phyloP scores from a whole-genome alignment of 2,329 filamentous ascomycete genomes.

The Curvularia sp. region DNA sequence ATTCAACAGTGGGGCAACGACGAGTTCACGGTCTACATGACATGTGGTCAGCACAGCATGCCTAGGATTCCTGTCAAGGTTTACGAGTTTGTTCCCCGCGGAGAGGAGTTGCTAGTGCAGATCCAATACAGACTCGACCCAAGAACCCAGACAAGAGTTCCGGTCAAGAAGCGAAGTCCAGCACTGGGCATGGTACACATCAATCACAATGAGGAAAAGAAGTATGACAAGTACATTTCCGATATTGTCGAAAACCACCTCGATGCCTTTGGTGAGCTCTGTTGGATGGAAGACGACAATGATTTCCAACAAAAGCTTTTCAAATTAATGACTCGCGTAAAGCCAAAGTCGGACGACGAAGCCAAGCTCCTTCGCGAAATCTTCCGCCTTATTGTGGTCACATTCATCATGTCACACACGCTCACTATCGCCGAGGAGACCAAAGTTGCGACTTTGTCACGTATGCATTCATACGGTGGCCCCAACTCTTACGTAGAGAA shows the following conservation, averaged over 20 bases:
- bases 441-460: conserved; percentile 46
- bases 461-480: conserved; percentile 49
- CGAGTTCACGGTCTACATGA: conserved; percentile 53
- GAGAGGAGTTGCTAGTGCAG: conserved; percentile 50
- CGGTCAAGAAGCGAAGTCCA: conserved; percentile 51
- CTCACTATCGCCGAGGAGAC: conserved; percentile 54
- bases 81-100: conserved; percentile 56
- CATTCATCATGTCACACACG: conserved; percentile 59
- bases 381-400: conserved; percentile 56
- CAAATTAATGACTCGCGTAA: conserved; percentile 50
- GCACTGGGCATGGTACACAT: conserved; percentile 56
- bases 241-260: conserved; percentile 52
- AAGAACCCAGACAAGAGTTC: conserved; percentile 40
- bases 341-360: conserved; percentile 51
- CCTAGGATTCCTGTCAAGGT: conserved; percentile 55
- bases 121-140: conserved; percentile 53
- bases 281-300: conserved; percentile 55
- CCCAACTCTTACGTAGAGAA: conserved; percentile 38
- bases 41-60: conserved; percentile 51
- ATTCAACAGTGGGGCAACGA: conserved; percentile 48
- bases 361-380: conserved; percentile 54
- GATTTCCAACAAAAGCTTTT: conserved; percentile 55
- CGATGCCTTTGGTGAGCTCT: conserved; percentile 52
- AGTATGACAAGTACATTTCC: conserved; percentile 55
- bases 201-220: conserved; percentile 53